A percentile compares a stretch with the other conserved stretches of the same genome.
Conservation (phyloP, 352 stramenopile genomes). For the Phytopythium helicoides region DNA sequence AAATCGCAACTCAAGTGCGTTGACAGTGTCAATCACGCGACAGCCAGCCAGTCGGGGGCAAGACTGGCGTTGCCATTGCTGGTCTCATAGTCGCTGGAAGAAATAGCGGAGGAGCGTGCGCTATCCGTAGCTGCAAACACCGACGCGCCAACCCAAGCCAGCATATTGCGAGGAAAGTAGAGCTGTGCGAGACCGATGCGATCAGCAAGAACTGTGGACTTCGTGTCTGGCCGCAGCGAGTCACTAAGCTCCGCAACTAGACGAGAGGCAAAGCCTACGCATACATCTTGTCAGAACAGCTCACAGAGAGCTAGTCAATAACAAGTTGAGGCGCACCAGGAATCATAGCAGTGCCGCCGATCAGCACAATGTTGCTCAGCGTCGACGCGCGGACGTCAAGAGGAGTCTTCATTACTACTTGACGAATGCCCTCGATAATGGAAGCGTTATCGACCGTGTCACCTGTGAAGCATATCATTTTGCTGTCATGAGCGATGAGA, state of each 20-base stretch:
- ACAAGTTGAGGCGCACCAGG: constrained; percentile 53
- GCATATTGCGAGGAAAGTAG: constrained; percentile 70
- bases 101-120: constrained; percentile 40
- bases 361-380: constrained; percentile 71
- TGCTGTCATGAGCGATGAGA: not conserved
- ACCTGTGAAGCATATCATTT: constrained; percentile 10
- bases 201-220: constrained; percentile 31
- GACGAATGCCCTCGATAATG: constrained; percentile 51
- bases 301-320: constrained; percentile 6
- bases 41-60: constrained; percentile 63
- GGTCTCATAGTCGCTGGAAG: constrained; percentile 47
- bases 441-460: constrained; percentile 36
- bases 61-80: constrained; percentile 19
- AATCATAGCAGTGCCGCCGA: constrained; percentile 78
- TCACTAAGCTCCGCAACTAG: constrained; percentile 45
- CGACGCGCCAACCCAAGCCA: constrained; percentile 75
- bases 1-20: constrained; percentile 10
- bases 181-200: constrained; percentile 35
- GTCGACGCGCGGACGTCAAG: constrained; percentile 65
- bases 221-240: constrained; percentile 32
- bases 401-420: constrained; percentile 52
- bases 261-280: constrained; percentile 47
- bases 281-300: not conserved
- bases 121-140: constrained; percentile 69
- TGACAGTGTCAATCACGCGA: constrained; percentile 28